A percentile compares a stretch with the other conserved stretches of the same genome.
Conservation (phyloP, 2,329 filamentous ascomycete genomes). For the Neonectria hederae region DNA sequence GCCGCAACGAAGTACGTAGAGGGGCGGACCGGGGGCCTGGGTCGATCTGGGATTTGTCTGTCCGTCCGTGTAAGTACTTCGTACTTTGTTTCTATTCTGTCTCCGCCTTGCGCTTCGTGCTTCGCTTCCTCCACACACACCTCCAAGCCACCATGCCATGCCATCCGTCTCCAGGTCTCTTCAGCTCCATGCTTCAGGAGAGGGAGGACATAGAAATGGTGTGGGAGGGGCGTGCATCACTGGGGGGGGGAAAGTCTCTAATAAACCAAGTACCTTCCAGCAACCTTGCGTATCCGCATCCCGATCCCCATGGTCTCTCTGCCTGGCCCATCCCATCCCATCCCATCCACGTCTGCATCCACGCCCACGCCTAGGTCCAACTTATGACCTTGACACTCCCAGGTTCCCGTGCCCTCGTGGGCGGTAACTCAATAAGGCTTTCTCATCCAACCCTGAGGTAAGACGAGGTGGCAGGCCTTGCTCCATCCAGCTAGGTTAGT, state of each 20-base stretch:
- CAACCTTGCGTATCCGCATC: conserved; percentile 16
- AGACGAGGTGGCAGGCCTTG: conserved; percentile 25
- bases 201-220: conserved; percentile 10
- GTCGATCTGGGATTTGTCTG: conserved; percentile 17
- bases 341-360: not conserved
- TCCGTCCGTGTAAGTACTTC: not conserved
- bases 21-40: conserved; percentile 6
- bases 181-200: conserved; percentile 21
- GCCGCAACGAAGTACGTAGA: too few relatives aligned
- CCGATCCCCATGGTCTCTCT: conserved; percentile 11
- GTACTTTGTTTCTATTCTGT: conserved; percentile 2
- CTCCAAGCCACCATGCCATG: conserved; percentile 7
- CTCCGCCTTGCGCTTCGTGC: conserved; percentile 4
- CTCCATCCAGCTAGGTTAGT: conserved; percentile 36
- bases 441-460: conserved; percentile 17
- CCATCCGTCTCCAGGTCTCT: conserved; percentile 4
- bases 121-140: conserved; percentile 12
- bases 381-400: conserved; percentile 18
- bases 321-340: conserved; percentile 23
- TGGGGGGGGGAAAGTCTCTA: conserved; percentile 9
- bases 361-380: conserved; percentile 18
- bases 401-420: conserved; percentile 25
- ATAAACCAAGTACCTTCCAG: conserved; percentile 7
- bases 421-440: conserved; percentile 29
- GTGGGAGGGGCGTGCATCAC: conserved; percentile 21